phyloP scores from a whole-genome alignment of 1,139 yeast genomes.

The Geotrichum macrosporum region DNA sequence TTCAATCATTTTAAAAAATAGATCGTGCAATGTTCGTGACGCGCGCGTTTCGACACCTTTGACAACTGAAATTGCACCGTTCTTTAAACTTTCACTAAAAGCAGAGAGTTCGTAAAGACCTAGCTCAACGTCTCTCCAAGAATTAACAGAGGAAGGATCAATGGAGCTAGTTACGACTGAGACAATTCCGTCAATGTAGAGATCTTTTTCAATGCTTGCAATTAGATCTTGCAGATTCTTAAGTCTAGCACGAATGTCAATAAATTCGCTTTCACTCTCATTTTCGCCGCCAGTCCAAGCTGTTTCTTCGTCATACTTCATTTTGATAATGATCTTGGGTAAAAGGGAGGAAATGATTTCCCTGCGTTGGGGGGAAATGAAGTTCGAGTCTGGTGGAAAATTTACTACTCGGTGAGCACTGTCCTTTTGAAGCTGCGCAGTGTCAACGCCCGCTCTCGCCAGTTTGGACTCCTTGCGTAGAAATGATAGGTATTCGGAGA shows the following conservation, averaged over 20 bases:
- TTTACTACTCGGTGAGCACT: conserved; percentile 29
- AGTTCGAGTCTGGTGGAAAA: conserved; percentile 34
- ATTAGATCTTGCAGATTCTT: conserved; percentile 81
- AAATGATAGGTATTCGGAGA: conserved; percentile 66
- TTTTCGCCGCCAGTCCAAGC: conserved; percentile 49
- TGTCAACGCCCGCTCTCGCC: conserved; percentile 31
- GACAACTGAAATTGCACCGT: conserved; percentile 63
- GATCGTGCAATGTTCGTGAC: conserved; percentile 38
- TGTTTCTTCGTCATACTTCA: conserved; percentile 66
- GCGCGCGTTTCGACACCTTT: conserved; percentile 44
- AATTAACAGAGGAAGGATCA: conserved; percentile 27
- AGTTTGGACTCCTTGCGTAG: conserved; percentile 53
- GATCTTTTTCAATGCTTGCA: conserved; percentile 66
- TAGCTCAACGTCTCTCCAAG: conserved; percentile 79
- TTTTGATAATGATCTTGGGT: conserved; percentile 66
- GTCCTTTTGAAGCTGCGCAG: conserved; percentile 29
- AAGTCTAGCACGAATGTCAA: conserved; percentile 68
- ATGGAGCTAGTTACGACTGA: conserved; percentile 59
- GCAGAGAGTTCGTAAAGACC: conserved; percentile 78
- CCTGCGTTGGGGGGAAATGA: conserved; percentile 38
- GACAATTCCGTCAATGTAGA: conserved; percentile 68
- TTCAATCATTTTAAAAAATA: conserved; percentile 61
- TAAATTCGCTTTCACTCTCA: conserved; percentile 72
- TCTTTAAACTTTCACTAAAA: conserved; percentile 74
- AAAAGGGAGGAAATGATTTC: conserved; percentile 59